A percentile compares a stretch with the other conserved stretches of the same genome.
phyloP scores from a whole-genome alignment of 148 eudicot species.

The Pouteria glomerata region DNA sequence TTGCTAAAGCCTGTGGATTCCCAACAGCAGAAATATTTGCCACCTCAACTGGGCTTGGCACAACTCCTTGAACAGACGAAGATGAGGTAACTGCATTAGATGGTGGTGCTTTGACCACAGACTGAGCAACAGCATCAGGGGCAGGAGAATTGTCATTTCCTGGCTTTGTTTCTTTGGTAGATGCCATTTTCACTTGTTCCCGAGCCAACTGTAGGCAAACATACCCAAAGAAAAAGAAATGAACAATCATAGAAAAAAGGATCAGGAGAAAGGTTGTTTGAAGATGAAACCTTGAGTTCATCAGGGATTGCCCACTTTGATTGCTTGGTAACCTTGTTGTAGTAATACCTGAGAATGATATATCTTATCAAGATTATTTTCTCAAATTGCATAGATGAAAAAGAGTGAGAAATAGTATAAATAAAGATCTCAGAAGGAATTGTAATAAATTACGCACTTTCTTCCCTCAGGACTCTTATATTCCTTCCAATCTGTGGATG shows the following conservation, averaged over 20 bases:
- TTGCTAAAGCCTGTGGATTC: constrained; percentile 27
- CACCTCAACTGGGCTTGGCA: constrained; percentile 44
- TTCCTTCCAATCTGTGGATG: constrained; percentile 95
- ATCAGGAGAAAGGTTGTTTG: background rate
- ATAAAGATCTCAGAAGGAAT: constrained; percentile 4
- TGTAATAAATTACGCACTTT: constrained; percentile 43
- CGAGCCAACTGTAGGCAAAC: constrained; percentile 64
- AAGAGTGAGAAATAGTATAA: background rate
- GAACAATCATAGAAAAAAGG: background rate
- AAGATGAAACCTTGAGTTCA: constrained; percentile 64
- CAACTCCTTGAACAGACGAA: constrained; percentile 21
- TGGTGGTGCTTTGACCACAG: constrained; percentile 30
- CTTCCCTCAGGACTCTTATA: constrained; percentile 66
- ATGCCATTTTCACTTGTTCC: constrained; percentile 44
- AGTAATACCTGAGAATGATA: constrained; percentile 61
- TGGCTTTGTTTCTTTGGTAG: constrained; percentile 22
- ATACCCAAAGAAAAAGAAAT: constrained; percentile 8
- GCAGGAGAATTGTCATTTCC: constrained; percentile 28
- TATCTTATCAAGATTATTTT: constrained; percentile 6
- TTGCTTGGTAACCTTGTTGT: constrained; percentile 70
- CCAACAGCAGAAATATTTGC: constrained; percentile 36
- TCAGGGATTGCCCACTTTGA: constrained; percentile 93
- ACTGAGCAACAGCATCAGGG: constrained; percentile 29
- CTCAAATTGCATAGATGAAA: background rate
- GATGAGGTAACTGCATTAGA: constrained; percentile 22